phyloP scores from a whole-genome alignment of 306 rosid species.

The Albizia julibrissin region DNA sequence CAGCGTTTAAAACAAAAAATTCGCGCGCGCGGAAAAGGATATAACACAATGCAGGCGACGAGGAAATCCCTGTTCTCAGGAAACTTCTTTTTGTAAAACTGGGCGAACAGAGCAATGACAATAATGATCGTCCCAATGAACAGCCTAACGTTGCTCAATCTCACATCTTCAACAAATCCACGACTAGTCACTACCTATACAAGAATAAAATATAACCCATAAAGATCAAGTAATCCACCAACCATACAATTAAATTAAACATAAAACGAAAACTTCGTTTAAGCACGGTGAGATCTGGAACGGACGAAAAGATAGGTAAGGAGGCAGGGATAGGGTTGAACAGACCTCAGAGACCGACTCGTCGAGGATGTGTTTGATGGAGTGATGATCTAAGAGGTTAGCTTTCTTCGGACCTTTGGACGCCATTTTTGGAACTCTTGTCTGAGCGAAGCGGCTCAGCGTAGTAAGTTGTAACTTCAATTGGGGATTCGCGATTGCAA shows the following conservation, averaged over 20 bases:
- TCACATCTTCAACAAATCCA: conserved; percentile 84
- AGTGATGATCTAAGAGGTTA: conserved; percentile 82
- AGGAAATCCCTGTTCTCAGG: conserved; percentile 87
- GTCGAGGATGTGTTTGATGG: conserved; percentile 85
- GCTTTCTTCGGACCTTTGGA: conserved; percentile 72
- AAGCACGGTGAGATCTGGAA: conserved; percentile 17
- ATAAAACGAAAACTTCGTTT: neutral
- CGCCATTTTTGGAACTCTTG: conserved; percentile 42
- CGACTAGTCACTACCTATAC: conserved; percentile 62
- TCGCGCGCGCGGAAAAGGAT: conserved; percentile 51
- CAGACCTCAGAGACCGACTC: conserved; percentile 84
- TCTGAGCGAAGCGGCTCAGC: conserved; percentile 10
- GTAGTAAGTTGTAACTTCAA: neutral
- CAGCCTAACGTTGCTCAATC: conserved; percentile 76
- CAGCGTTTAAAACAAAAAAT: neutral
- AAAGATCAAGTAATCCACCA: neutral
- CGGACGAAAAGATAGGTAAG: neutral
- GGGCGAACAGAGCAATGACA: conserved; percentile 82
- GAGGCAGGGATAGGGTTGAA: conserved; percentile 41
- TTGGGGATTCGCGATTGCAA: no score
- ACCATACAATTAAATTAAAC: neutral
- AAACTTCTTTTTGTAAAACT: conserved; percentile 89
- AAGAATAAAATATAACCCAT: neutral
- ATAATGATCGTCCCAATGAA: conserved; percentile 67
- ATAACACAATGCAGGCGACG: conserved; percentile 73